Evolutionary conservation across 139 green algal genomes (phyloP).

Genomic region (Zygnema cylindricum): DNA sequence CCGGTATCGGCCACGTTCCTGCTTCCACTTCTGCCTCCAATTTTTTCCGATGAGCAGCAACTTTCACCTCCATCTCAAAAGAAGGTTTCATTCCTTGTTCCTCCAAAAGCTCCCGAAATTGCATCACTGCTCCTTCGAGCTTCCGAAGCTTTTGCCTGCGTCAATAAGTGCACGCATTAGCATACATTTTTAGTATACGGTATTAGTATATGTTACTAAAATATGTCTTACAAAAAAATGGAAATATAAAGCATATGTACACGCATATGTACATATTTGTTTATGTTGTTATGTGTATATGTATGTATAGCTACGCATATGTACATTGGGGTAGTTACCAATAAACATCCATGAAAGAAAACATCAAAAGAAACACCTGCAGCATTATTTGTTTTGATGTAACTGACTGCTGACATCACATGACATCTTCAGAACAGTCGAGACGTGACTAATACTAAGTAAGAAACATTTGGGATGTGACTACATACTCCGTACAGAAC

Average conservation of each 20-base stretch:
- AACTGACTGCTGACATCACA: too few species aligned
- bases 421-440: too few species aligned
- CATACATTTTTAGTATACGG: too few species aligned
- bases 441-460: too few species aligned
- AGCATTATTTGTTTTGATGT: too few species aligned
- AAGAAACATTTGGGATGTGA: too few species aligned
- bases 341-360: too few species aligned
- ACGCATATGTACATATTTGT: background rate
- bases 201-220: background rate
- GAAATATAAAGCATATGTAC: background rate
- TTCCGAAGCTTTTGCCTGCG: conserved; percentile 41
- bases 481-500: too few species aligned
- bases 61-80: conserved; percentile 43
- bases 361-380: too few species aligned
- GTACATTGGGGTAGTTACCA: background rate
- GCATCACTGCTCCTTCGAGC: conserved; percentile 53
- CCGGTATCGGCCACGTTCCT: background rate
- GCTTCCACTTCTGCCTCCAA: conserved; percentile 39
- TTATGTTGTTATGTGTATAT: background rate
- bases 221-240: background rate
- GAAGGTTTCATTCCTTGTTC: background rate
- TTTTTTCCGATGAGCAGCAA: conserved; percentile 45
- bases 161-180: too few species aligned
- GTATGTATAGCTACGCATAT: background rate
- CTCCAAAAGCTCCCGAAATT: conserved; percentile 53